These are phyloP conservation scores for Colletotrichum magnum DNA, from an alignment of 2,329 filamentous ascomycete genomes.

Conservation along the genomic window DNA sequence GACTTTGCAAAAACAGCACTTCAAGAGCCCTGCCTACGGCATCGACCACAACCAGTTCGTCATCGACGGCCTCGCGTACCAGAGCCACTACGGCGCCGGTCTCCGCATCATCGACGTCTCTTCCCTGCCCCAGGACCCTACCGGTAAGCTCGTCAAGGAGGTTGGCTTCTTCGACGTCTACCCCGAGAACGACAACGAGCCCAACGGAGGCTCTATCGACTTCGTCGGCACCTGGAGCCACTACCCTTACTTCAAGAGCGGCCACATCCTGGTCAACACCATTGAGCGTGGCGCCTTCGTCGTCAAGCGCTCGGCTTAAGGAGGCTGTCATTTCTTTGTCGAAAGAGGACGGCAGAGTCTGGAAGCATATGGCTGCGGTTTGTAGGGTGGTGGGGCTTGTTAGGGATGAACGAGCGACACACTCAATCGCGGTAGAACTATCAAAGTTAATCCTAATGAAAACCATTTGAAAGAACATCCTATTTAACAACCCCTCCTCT, in stretches of 20 bases:
- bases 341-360: too few species aligned
- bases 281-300: constrained; percentile 44
- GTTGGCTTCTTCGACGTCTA: constrained; percentile 62
- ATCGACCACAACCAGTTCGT: constrained; percentile 63
- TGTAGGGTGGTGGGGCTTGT: too few species aligned
- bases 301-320: constrained; percentile 40
- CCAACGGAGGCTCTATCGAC: constrained; percentile 40
- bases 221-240: constrained; percentile 43
- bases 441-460: too few species aligned
- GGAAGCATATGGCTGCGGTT: too few species aligned
- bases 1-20: constrained; percentile 39
- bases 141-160: constrained; percentile 55
- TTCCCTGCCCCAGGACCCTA: constrained; percentile 50
- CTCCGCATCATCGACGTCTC: constrained; percentile 53
- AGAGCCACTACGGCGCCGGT: constrained; percentile 61
- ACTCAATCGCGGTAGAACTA: too few species aligned
- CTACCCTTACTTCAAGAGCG: constrained; percentile 43
- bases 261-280: constrained; percentile 44
- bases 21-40: constrained; percentile 50
- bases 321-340: neutral
- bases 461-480: too few species aligned
- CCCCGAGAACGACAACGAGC: constrained; percentile 49
- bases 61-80: constrained; percentile 57
- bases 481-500: too few species aligned
- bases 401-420: too few species aligned